A percentile compares a stretch with the other conserved stretches of the same genome.
Conservation (phyloP, 768 basidiomycete genomes). For the Amanita subjunquillea region DNA sequence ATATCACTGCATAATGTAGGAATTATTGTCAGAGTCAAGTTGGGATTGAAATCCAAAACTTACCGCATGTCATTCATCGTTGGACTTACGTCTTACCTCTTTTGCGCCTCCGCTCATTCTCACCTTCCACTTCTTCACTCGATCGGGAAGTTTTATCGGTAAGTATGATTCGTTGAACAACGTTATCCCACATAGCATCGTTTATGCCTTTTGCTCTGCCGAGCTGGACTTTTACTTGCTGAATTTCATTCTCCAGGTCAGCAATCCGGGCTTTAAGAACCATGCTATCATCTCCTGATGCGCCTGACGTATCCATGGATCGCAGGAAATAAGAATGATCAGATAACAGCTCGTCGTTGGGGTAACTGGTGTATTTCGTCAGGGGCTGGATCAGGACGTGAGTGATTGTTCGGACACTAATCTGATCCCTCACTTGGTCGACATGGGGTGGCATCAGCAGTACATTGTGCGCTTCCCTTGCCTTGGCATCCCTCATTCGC, state of each 20-base stretch:
- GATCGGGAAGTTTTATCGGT: slow-evolving; percentile 3
- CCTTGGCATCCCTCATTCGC: slow-evolving; percentile 55
- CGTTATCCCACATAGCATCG: slow-evolving; percentile 86
- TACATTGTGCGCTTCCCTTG: slow-evolving; percentile 63
- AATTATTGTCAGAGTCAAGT: too few relatives aligned
- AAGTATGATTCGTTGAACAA: slow-evolving; percentile 47
- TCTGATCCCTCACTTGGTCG: slow-evolving; percentile 25
- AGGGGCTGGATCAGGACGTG: slow-evolving; percentile 14
- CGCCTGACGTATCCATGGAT: slow-evolving; percentile 21
- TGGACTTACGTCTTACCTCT: slow-evolving; percentile 16
- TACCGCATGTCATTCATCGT: too few relatives aligned
- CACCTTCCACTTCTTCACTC: slow-evolving; percentile 11
- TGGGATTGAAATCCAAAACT: too few relatives aligned
- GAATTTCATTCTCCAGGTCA: slow-evolving; percentile 68
- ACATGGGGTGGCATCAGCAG: slow-evolving; percentile 46
- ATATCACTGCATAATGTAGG: too few relatives aligned
- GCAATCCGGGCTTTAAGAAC: slow-evolving; percentile 46
- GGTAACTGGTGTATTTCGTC: slow-evolving; percentile 29
- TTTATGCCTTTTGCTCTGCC: slow-evolving; percentile 86
- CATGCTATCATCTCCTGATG: slow-evolving; percentile 19
- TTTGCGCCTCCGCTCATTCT: slow-evolving; percentile 18
- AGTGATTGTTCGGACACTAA: neutral
- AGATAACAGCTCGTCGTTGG: slow-evolving; percentile 42
- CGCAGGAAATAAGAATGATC: slow-evolving; percentile 63
- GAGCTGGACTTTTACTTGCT: slow-evolving; percentile 54